Evolutionary conservation across 2,329 filamentous ascomycete species (phyloP).

Genomic region (Colletotrichum abscissum): DNA sequence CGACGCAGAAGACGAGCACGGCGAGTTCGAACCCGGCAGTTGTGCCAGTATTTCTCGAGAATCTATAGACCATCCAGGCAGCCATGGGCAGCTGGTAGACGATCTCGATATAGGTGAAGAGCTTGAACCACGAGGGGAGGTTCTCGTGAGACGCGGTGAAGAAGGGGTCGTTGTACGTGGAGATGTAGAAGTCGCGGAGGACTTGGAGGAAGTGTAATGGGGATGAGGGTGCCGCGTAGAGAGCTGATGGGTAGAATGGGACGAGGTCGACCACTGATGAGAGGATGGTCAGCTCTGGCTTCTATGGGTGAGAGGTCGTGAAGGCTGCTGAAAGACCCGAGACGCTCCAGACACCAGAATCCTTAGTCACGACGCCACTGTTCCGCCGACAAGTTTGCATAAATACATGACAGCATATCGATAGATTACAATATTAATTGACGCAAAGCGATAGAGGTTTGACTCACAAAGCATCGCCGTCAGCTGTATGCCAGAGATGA

Average conservation of each 20-base stretch:
- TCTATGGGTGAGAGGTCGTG: neutral
- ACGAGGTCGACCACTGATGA: slow-evolving; percentile 64
- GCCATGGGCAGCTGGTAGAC: slow-evolving; percentile 62
- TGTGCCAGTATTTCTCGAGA: slow-evolving; percentile 47
- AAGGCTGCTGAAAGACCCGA: too few species aligned
- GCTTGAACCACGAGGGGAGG: slow-evolving; percentile 60
- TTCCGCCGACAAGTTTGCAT: too few species aligned
- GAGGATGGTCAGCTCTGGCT: slow-evolving; percentile 2
- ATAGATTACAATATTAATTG: too few species aligned
- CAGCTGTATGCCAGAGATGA: slow-evolving; percentile 46
- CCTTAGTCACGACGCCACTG: too few species aligned
- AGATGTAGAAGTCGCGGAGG: slow-evolving; percentile 59
- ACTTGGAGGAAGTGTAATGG: slow-evolving; percentile 60
- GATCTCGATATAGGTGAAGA: slow-evolving; percentile 63
- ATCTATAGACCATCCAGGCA: slow-evolving; percentile 56
- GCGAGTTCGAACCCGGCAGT: slow-evolving; percentile 58
- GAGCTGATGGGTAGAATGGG: slow-evolving; percentile 60
- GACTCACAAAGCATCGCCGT: slow-evolving; percentile 37
- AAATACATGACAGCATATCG: neutral
- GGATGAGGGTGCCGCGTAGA: slow-evolving; percentile 53
- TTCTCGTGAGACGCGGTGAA: slow-evolving; percentile 50
- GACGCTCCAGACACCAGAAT: neutral
- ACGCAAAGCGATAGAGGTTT: neutral
- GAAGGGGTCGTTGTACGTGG: slow-evolving; percentile 64
- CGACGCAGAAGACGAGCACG: slow-evolving; percentile 61